Base-by-base conservation (phyloP, 768 basidiomycete genomes). In the Psilocybe subaeruginosa region DNA sequence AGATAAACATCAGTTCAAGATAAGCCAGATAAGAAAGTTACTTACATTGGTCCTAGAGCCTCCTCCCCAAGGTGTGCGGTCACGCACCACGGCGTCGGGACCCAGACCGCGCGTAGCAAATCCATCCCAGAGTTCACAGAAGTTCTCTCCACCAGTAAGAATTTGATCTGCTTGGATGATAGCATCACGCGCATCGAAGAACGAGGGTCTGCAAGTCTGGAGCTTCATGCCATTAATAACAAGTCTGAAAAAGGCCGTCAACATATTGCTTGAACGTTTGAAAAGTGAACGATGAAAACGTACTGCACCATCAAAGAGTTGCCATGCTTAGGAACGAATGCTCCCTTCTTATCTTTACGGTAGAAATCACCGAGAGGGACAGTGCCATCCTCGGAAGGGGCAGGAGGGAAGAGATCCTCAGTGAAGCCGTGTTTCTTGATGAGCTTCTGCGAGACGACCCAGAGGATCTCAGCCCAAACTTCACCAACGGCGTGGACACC, bases 211-310 rank as follows among this genome's bases (percentile, higher is more conserved):
- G 78, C 97, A 99, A 3, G 89, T 87, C 72, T 98, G 96, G 47
- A 97, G 79, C 82, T 98, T 98, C 95, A 99, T 97, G 8, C 83
- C 95, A 71, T 90, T 89, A 30, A 99, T 57, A 46, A 97, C 89
- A 48, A 98, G 87, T 72, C 87, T 85, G 53, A 19, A 29, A 52
- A 55, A 53, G 30, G 12, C 12, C 12, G 23, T 37, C 17, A 60
- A 46, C 19, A 61, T 57, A 14, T 14, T 11, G 4, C 3, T 19
- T 41, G 27, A 19, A 37, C 54, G 8, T 53, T 17, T 29, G 39
- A 53, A 31, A 51, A 29, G 49, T 29, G 27, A 62, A 56, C 51
- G 39, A 8, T 23, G 23, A 23, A 56, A n/a, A 82, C 80, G 62
- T 66, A 81, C 82, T 93, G 92, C 9, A 93, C 74, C 41, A 84